Conservation (phyloP, 2,329 filamentous ascomycete genomes). For the Botryotinia calthae region DNA sequence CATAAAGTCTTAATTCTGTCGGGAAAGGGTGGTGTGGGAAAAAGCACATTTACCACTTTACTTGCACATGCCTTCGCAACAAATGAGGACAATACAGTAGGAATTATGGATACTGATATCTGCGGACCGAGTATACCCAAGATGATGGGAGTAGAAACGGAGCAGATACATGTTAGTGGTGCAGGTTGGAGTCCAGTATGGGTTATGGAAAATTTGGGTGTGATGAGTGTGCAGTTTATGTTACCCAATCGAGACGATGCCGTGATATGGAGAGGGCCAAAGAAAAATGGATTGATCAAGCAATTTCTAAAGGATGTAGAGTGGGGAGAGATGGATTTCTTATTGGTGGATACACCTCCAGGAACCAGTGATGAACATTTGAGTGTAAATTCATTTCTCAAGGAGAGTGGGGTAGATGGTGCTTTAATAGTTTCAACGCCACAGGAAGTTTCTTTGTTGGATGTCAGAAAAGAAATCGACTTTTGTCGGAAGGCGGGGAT, state of each 20-base stretch:
- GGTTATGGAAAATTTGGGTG: constrained; percentile 88
- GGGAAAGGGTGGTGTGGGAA: constrained; percentile 95
- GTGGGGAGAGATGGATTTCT: constrained; percentile 91
- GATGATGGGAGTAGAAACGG: constrained; percentile 95
- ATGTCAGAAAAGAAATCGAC: constrained; percentile 96
- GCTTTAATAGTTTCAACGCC: constrained; percentile 92
- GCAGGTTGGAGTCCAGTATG: constrained; percentile 94
- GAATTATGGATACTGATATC: constrained; percentile 98
- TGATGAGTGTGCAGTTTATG: constrained; percentile 99
- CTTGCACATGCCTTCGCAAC: constrained; percentile 86
- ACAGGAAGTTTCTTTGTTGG: constrained; percentile 87
- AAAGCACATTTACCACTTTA: constrained; percentile 88
- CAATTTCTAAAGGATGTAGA: constrained; percentile 97
- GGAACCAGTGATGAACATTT: constrained; percentile 95
- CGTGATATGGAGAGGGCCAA: constrained; percentile 94
- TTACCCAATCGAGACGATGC: constrained; percentile 90
- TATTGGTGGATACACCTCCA: constrained; percentile 92
- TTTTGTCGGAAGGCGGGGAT: constrained; percentile 96
- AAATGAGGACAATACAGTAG: constrained; percentile 75
- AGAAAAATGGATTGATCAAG: constrained; percentile 98
- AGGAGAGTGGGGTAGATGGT: constrained; percentile 88
- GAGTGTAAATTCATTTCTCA: constrained; percentile 87
- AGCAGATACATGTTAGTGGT: constrained; percentile 88
- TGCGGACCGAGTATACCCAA: constrained; percentile 95
- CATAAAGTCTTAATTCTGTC: constrained; percentile 91